Evolutionary conservation across 495 filamentous ascomycete genomes (phyloP).

Genomic region (Neurospora terricola): DNA sequence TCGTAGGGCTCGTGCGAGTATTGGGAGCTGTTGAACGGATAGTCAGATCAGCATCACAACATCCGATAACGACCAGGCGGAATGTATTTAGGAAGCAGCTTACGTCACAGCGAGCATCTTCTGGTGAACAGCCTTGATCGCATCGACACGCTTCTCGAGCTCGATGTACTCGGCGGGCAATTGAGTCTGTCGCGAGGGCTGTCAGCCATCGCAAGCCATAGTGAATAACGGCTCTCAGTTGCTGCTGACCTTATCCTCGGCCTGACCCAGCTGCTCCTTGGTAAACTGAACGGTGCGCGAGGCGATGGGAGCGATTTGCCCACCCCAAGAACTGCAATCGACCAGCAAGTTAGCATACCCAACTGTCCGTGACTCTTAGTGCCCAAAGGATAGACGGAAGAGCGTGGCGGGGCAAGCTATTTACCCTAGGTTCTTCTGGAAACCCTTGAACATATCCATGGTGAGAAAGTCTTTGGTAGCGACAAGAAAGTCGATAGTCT

Average conservation of each 20-base stretch:
- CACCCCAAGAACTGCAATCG: constrained; percentile 31
- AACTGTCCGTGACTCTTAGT: background rate
- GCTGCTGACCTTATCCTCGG: constrained; percentile 72
- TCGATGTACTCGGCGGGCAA: constrained; percentile 96
- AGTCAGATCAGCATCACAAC: background rate
- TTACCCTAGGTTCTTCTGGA: constrained; percentile 26
- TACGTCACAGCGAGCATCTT: constrained; percentile 95
- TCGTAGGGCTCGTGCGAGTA: constrained; percentile 96
- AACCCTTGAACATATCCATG: constrained; percentile 28
- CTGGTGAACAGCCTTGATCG: constrained; percentile 91
- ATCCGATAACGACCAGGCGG: background rate
- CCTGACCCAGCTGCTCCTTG: constrained; percentile 92
- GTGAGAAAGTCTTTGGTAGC: background rate
- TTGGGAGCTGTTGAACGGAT: constrained; percentile 55
- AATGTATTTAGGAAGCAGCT: constrained; percentile 24
- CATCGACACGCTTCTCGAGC: constrained; percentile 97
- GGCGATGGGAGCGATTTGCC: constrained; percentile 74
- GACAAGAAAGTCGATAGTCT: background rate
- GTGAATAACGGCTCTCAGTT: background rate
- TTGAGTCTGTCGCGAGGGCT: constrained; percentile 53
- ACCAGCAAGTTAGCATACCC: background rate
- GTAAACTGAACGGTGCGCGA: constrained; percentile 92
- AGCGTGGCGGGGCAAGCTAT: background rate
- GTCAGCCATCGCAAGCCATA: constrained; percentile 6
- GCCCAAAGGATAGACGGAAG: background rate